A percentile compares a stretch with the other conserved stretches of the same genome.
Evolutionary conservation across 2,329 filamentous ascomycete genomes (phyloP).

Genomic region (Xylariaceae sp.): DNA sequence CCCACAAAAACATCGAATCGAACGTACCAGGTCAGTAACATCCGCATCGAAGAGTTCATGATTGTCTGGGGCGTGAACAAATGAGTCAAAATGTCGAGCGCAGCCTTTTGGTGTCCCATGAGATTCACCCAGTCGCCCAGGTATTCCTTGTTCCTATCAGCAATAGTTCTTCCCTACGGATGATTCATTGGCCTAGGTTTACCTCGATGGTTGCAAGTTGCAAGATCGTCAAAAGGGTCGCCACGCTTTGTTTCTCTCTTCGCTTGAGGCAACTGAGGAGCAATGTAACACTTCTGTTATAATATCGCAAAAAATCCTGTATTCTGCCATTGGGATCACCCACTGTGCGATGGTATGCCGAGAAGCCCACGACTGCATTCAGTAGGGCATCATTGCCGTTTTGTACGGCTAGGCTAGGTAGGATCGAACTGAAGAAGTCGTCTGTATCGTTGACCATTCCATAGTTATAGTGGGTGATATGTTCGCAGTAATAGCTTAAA

Average conservation of each 20-base stretch:
- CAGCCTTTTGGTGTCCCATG: slow-evolving; percentile 89
- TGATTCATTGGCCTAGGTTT: slow-evolving; percentile 35
- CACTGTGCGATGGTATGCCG: slow-evolving; percentile 83
- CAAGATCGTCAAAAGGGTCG: slow-evolving; percentile 82
- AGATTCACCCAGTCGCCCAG: slow-evolving; percentile 95
- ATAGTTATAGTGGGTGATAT: slow-evolving; percentile 83
- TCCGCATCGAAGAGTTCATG: slow-evolving; percentile 69
- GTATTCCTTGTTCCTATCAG: slow-evolving; percentile 67
- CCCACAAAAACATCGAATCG: slow-evolving; percentile 86
- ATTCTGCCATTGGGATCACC: slow-evolving; percentile 72
- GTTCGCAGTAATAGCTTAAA: slow-evolving; percentile 74
- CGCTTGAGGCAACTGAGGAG: slow-evolving; percentile 72
- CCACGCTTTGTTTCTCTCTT: slow-evolving; percentile 70
- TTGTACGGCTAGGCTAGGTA: slow-evolving; percentile 72
- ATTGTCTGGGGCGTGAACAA: slow-evolving; percentile 78
- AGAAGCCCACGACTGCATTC: slow-evolving; percentile 84
- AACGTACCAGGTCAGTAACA: slow-evolving; percentile 85
- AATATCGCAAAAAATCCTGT: slow-evolving; percentile 82
- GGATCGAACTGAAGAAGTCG: slow-evolving; percentile 72
- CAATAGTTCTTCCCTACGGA: slow-evolving; percentile 1
- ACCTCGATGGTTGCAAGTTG: slow-evolving; percentile 95
- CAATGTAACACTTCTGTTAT: slow-evolving; percentile 82
- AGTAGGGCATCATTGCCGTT: slow-evolving; percentile 73
- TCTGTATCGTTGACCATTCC: slow-evolving; percentile 71
- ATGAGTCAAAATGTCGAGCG: slow-evolving; percentile 76